Evolutionary conservation across 164 flowering plant species (phyloP).

Genomic region (Chimonanthus salicifolius): DNA sequence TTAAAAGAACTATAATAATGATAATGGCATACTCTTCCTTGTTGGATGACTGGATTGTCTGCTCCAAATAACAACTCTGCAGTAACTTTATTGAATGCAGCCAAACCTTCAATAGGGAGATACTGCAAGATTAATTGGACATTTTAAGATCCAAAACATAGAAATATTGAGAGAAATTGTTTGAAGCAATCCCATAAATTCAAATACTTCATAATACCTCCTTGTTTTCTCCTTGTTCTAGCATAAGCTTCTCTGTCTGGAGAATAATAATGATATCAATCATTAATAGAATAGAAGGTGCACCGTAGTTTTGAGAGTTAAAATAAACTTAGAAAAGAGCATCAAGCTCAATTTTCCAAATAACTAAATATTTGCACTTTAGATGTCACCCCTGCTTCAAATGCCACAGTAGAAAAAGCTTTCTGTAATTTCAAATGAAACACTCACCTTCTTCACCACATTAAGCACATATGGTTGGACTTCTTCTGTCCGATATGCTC

Average conservation of each 20-base stretch:
- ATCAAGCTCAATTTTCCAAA: background rate
- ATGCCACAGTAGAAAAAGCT: background rate
- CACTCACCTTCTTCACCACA: conserved; percentile 80
- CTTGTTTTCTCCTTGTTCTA: conserved; percentile 87
- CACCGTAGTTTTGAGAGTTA: background rate
- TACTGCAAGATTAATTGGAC: conserved; percentile 43
- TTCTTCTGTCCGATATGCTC: conserved; percentile 98
- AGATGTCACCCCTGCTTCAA: conserved; percentile 1
- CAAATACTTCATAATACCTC: conserved; percentile 52
- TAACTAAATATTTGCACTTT: background rate
- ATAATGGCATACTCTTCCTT: conserved; percentile 64
- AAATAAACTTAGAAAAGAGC: conserved; percentile 1
- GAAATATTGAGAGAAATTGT: background rate
- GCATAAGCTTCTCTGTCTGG: conserved; percentile 87
- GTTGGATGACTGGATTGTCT: conserved; percentile 58
- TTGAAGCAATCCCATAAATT: background rate
- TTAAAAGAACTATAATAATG: background rate
- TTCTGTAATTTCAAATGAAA: background rate
- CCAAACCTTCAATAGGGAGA: conserved; percentile 99
- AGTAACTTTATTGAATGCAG: conserved; percentile 89
- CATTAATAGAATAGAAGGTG: background rate
- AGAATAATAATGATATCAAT: conserved; percentile 14
- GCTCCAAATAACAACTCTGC: conserved; percentile 93
- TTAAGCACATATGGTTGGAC: conserved; percentile 91
- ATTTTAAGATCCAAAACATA: conserved; percentile 6